Evolutionary conservation across 2,329 filamentous ascomycete genomes (phyloP).

Genomic region (Berkeleyomyces rouxiae): DNA sequence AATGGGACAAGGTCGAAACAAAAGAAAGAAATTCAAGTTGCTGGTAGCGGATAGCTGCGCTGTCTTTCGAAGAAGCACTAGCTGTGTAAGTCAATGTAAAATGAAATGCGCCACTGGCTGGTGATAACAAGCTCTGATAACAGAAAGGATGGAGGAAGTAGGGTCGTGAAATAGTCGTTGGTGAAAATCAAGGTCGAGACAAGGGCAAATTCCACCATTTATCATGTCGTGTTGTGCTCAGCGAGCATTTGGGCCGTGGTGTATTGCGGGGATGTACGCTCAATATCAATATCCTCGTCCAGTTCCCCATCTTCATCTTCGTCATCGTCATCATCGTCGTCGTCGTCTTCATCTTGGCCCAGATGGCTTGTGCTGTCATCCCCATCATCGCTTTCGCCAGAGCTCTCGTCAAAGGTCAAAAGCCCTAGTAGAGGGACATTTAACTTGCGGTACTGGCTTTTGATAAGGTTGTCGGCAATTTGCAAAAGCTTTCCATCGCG

Average conservation of each 20-base stretch:
- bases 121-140: not conserved
- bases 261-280: not conserved
- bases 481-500: slow-evolving; percentile 28
- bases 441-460: slow-evolving; percentile 29
- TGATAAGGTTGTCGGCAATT: slow-evolving; percentile 31
- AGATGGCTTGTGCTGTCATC: slow-evolving; percentile 12
- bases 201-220: not conserved
- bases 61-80: not conserved
- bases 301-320: slow-evolving; percentile 16
- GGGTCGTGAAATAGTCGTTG: not conserved
- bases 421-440: slow-evolving; percentile 30
- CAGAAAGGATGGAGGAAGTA: not conserved
- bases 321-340: slow-evolving; percentile 15
- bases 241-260: not conserved
- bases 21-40: not conserved
- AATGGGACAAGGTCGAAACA: not conserved
- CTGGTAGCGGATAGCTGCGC: too few species aligned
- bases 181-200: not conserved
- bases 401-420: slow-evolving; percentile 29
- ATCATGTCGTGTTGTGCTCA: not conserved
- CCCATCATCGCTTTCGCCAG: slow-evolving; percentile 25
- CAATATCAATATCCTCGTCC: slow-evolving; percentile 14
- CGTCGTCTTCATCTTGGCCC: slow-evolving; percentile 18
- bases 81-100: not conserved
- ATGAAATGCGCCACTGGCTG: not conserved